Percentiles rank a stretch among this genome's conserved stretches.
These are phyloP conservation scores for Phaeosphaeriaceae sp. DNA, from an alignment of 2,329 filamentous ascomycete genomes.

Conservation along the genomic window DNA sequence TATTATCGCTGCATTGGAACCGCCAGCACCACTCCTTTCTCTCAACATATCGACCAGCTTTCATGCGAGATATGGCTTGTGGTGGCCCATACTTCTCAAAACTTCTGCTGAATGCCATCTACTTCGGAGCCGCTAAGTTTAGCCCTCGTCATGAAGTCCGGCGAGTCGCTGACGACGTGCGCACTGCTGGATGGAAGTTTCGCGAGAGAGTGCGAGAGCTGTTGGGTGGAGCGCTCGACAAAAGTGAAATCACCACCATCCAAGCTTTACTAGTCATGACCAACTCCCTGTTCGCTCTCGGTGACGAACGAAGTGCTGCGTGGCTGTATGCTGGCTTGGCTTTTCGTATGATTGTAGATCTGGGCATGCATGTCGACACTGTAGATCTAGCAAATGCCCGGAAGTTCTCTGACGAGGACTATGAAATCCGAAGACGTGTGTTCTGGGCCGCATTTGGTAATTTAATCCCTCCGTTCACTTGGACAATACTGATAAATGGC, in stretches of 20 bases:
- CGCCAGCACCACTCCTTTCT: slow-evolving; percentile 59
- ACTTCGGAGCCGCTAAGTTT: slow-evolving; percentile 57
- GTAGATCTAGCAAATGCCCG: slow-evolving; percentile 37
- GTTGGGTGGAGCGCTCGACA: slow-evolving; percentile 55
- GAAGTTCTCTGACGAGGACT: slow-evolving; percentile 54
- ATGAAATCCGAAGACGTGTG: slow-evolving; percentile 54
- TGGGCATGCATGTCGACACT: slow-evolving; percentile 60
- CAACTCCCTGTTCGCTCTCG: slow-evolving; percentile 58
- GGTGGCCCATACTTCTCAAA: slow-evolving; percentile 65
- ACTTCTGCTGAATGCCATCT: slow-evolving; percentile 63
- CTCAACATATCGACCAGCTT: slow-evolving; percentile 60
- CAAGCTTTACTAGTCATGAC: slow-evolving; percentile 62
- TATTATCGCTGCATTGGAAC: slow-evolving; percentile 62
- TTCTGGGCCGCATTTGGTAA: slow-evolving; percentile 56
- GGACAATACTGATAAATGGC: slow-evolving; percentile 7
- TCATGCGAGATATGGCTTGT: slow-evolving; percentile 55
- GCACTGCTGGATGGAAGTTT: slow-evolving; percentile 59
- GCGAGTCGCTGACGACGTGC: slow-evolving; percentile 53
- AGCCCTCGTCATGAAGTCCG: slow-evolving; percentile 56
- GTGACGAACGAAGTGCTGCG: slow-evolving; percentile 60
- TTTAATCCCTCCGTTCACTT: neutral
- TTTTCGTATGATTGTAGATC: slow-evolving; percentile 63
- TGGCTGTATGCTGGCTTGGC: slow-evolving; percentile 67
- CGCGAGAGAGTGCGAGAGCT: slow-evolving; percentile 56
- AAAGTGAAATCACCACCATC: slow-evolving; percentile 62